Conservation (phyloP, 768 basidiomycete species). For the Auricularia sp. region DNA sequence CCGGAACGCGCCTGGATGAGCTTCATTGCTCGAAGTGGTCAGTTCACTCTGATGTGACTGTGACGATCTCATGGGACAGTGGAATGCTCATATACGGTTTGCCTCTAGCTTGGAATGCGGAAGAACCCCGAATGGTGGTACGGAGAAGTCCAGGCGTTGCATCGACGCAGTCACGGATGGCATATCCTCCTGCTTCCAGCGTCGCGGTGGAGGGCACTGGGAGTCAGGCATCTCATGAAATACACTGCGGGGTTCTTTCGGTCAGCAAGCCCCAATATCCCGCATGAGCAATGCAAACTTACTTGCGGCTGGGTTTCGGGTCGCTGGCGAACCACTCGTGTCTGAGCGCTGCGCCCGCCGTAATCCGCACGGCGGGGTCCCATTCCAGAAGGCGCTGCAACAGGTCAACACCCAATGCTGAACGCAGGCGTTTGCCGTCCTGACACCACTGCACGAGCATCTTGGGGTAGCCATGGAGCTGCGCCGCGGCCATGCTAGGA, state of each 20-base stretch:
- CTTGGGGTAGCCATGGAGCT: slow-evolving; percentile 61
- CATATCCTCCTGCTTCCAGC: slow-evolving; percentile 88
- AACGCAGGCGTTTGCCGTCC: slow-evolving; percentile 37
- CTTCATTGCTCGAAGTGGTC: no score
- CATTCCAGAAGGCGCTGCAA: slow-evolving; percentile 81
- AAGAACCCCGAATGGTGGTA: no score
- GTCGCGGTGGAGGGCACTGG: slow-evolving; percentile 73
- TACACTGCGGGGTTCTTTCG: slow-evolving; percentile 38
- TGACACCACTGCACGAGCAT: slow-evolving; percentile 70
- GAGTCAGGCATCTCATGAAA: slow-evolving; percentile 55
- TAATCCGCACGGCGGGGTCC: slow-evolving; percentile 81
- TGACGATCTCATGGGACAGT: no score
- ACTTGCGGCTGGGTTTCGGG: slow-evolving; percentile 80
- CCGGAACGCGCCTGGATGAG: no score
- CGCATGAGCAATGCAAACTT: slow-evolving; percentile 21
- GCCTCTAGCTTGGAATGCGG: neutral
- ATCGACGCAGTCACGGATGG: slow-evolving; percentile 22
- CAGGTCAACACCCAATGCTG: slow-evolving; percentile 64
- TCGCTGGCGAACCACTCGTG: slow-evolving; percentile 94
- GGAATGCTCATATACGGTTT: neutral
- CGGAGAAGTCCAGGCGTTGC: no score
- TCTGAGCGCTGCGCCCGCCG: slow-evolving; percentile 66
- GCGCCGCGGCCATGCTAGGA: slow-evolving; percentile 50
- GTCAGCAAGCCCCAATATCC: neutral
- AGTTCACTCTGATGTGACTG: no score